Evolutionary conservation across 2,329 filamentous ascomycete genomes (phyloP), one percentile per base, ranked within the genome.

Genomic region (Trichothecium roseum): DNA sequence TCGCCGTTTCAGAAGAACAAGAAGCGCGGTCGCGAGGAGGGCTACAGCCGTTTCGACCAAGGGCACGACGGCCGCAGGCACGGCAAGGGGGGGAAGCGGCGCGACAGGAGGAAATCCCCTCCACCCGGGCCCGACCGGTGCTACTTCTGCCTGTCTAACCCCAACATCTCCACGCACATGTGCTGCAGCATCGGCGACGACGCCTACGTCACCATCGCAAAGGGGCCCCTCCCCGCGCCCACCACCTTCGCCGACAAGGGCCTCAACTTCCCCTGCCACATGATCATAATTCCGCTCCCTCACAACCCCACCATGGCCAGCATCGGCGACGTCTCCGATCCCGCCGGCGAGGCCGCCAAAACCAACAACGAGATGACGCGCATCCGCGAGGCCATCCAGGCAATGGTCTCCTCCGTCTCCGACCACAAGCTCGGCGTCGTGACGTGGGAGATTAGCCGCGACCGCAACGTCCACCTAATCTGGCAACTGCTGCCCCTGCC

Each of bases 131-230:
- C 85, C 2, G 79, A 81, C 35, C 73, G 81, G 49, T 98, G 91
- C 62, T 98, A 91, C 66, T 96, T 98, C 64, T 98, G 91, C 54
- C 70, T 98, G 9, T 88, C 85, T 5, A 95, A 94, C 55, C 77
- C 83, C 5, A 82, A 81, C 41, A 66, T 91, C 30, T 82, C 84
- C 35, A 81, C 81, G 2, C 89, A 98, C 59, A 82, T 98, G 58
- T 81, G 95, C 49, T 82, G 83, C 44, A 87, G 83, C 18, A 89
- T 98, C 43, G 91, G 84, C 36, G 79, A 87, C 14, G 83, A 94
- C 40, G 72, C 78, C 36, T 96, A 96, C 56, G 62, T 96, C 37
- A 94, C 91, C 18, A 91, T 83, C 17, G 86, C 91, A 40, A 95
- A 94, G 56, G 91, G 91, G 0, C 88, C 91, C 5, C 68, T 98